A percentile compares a stretch with the other conserved stretches of the same genome.
Evolutionary conservation across 441 rosid species (phyloP).

Genomic region (Isatis lusitanica): DNA sequence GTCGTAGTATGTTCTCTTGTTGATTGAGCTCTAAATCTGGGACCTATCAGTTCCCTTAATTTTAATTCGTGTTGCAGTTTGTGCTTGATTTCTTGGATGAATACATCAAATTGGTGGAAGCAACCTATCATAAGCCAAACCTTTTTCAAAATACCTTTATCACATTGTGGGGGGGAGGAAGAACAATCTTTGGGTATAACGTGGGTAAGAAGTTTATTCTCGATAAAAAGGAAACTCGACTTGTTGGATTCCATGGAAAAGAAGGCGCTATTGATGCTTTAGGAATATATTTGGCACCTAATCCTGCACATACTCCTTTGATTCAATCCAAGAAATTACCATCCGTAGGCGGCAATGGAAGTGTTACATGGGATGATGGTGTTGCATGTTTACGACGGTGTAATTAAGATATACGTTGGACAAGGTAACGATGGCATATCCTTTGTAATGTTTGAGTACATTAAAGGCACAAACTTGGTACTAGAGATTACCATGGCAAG

Average conservation of each 20-base stretch:
- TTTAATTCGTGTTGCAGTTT: conserved; percentile 14
- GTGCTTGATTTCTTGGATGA: conserved; percentile 13
- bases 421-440: conserved; percentile 25
- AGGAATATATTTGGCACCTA: conserved; percentile 30
- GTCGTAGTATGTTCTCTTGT: no score
- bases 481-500: conserved; percentile 30
- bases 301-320: not conserved
- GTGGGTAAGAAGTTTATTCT: conserved; percentile 22
- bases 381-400: conserved; percentile 15
- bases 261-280: conserved; percentile 30
- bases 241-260: conserved; percentile 29
- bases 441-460: conserved; percentile 30
- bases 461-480: not conserved
- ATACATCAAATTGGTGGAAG: conserved; percentile 29
- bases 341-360: conserved; percentile 16
- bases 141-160: not conserved
- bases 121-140: conserved; percentile 14
- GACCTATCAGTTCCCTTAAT: not conserved
- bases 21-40: no score
- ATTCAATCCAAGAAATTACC: conserved; percentile 22
- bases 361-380: conserved; percentile 32
- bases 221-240: conserved; percentile 20
- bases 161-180: no score
- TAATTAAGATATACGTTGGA: conserved; percentile 22
- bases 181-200: conserved; percentile 15